phyloP scores from a whole-genome alignment of 345 rosid species.

The Arabidopsis suecica region DNA sequence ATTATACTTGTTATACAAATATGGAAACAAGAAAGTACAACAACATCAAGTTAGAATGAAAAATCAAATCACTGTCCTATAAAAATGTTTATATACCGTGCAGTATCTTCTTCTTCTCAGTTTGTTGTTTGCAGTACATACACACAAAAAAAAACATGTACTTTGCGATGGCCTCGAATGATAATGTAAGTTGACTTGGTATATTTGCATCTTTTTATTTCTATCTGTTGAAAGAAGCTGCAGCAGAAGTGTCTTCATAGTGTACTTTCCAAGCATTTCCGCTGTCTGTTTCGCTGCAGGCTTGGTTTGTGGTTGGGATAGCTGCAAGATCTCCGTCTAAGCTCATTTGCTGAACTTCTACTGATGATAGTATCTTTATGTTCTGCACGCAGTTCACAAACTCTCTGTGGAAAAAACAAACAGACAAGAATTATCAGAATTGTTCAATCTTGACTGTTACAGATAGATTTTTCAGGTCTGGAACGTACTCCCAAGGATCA shows the following conservation, averaged over 20 bases:
- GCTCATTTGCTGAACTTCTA: constrained; percentile 94
- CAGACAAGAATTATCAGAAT: constrained; percentile 15
- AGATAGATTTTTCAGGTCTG: neutral
- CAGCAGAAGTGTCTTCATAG: constrained; percentile 80
- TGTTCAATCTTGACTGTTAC: constrained; percentile 5
- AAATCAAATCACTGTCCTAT: constrained; percentile 39
- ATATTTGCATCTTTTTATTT: constrained; percentile 17
- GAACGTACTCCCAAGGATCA: constrained; percentile 98
- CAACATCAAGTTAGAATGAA: constrained; percentile 36
- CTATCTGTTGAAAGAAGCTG: constrained; percentile 82
- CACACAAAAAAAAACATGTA: constrained; percentile 27
- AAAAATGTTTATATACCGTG: constrained; percentile 41
- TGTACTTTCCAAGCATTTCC: constrained; percentile 91
- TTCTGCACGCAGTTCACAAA: constrained; percentile 80
- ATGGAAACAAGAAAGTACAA: constrained; percentile 25
- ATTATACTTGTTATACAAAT: constrained; percentile 39
- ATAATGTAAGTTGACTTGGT: constrained; percentile 23
- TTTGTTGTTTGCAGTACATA: constrained; percentile 41
- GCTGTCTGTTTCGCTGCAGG: constrained; percentile 85
- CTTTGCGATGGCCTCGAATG: constrained; percentile 25
- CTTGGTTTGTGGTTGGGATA: constrained; percentile 71
- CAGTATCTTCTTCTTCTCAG: constrained; percentile 35
- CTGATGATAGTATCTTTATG: constrained; percentile 91
- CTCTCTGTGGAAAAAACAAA: constrained; percentile 37
- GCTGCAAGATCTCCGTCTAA: constrained; percentile 87